These are phyloP conservation scores for Talaromyces sp. DNA, from an alignment of 2,329 filamentous ascomycete species.

Conservation along the genomic window DNA sequence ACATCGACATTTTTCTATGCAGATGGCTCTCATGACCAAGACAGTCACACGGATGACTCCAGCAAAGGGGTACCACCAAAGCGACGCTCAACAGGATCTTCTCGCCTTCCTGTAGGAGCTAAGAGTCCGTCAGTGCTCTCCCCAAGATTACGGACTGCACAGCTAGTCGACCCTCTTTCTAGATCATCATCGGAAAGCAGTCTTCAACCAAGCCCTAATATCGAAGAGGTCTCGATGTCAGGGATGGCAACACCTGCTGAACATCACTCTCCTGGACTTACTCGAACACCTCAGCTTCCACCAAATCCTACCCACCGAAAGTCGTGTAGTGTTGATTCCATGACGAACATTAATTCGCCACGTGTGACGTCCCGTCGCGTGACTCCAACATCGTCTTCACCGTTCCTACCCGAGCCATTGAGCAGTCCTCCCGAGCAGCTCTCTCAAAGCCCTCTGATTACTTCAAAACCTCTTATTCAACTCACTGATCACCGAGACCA, in stretches of 20 bases:
- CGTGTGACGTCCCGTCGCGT: conserved; percentile 26
- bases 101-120: conserved; percentile 24
- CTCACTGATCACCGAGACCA: conserved; percentile 37
- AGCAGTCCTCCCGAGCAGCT: conserved; percentile 26
- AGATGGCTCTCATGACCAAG: conserved; percentile 35
- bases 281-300: conserved; percentile 14
- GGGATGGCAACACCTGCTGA: conserved; percentile 17
- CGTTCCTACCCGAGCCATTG: conserved; percentile 22
- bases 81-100: conserved; percentile 32
- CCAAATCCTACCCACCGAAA: conserved; percentile 23
- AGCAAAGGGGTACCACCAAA: conserved; percentile 21
- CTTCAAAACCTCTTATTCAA: conserved; percentile 32
- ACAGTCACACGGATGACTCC: conserved; percentile 23
- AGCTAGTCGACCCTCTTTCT: conserved; percentile 25
- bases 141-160: conserved; percentile 32
- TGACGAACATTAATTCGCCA: conserved; percentile 17
- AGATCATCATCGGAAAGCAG: conserved; percentile 25
- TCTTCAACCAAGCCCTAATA: conserved; percentile 21
- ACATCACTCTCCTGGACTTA: conserved; percentile 6
- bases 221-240: conserved; percentile 25
- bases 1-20: conserved; percentile 37
- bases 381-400: conserved; percentile 31
- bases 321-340: conserved; percentile 34
- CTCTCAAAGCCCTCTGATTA: conserved; percentile 29
- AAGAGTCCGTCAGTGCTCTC: conserved; percentile 26